Percentiles rank a stretch among this genome's conserved stretches.
These are phyloP conservation scores for Candida sojae DNA, from an alignment of 1,139 yeast species.

Conservation along the genomic window DNA sequence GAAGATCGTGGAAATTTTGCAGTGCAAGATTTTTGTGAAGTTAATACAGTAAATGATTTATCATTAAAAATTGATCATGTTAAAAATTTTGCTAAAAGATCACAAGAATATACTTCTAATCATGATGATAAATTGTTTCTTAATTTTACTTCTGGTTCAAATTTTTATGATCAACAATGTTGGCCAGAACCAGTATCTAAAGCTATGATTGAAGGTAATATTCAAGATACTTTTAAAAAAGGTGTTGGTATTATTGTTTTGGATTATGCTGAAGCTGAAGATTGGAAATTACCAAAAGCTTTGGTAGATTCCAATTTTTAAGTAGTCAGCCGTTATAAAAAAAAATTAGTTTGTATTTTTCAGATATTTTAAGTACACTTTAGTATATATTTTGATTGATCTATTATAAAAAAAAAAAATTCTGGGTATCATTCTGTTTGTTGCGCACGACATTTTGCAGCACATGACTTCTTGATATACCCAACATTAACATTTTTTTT, in stretches of 20 bases:
- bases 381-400: too few relatives aligned
- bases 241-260: constrained; percentile 64
- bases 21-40: constrained; percentile 78
- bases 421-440: too few relatives aligned
- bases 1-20: constrained; percentile 65
- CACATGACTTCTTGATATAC: too few relatives aligned
- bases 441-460: too few relatives aligned
- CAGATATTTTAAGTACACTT: too few relatives aligned
- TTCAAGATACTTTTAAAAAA: constrained; percentile 51
- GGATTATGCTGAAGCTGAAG: constrained; percentile 65
- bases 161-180: constrained; percentile 67
- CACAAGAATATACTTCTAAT: constrained; percentile 51
- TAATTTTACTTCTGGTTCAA: constrained; percentile 76
- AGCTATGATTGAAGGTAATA: constrained; percentile 48
- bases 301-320: constrained; percentile 60
- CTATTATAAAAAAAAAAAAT: too few relatives aligned
- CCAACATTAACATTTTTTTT: too few relatives aligned
- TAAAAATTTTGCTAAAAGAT: constrained; percentile 55
- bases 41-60: constrained; percentile 53
- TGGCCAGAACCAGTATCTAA: constrained; percentile 75
- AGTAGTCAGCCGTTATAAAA: background rate
- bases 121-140: constrained; percentile 61
- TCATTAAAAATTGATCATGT: constrained; percentile 60
- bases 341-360: too few relatives aligned
- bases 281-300: constrained; percentile 59